A percentile compares a stretch with the other conserved stretches of the same genome.
These are phyloP conservation scores for Ruellia speciosa DNA, from an alignment of 305 asterid species.

Conservation along the genomic window DNA sequence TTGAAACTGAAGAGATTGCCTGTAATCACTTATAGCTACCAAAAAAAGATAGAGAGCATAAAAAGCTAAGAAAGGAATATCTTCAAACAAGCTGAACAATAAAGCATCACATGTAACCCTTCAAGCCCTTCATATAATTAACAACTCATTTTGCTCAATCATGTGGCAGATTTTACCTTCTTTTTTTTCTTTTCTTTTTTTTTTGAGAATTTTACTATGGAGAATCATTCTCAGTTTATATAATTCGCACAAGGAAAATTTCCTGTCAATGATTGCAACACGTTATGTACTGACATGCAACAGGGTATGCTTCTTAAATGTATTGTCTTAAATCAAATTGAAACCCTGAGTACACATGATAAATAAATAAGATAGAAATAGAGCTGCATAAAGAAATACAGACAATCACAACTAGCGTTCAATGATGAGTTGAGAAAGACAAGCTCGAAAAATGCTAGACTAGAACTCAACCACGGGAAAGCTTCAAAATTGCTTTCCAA, in stretches of 20 bases:
- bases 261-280: background rate
- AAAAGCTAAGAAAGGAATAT: background rate
- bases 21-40: conserved; percentile 85
- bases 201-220: background rate
- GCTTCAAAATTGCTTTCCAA: background rate
- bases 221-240: background rate
- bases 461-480: background rate
- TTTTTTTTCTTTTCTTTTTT: too few relatives aligned
- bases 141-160: background rate
- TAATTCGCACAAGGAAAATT: background rate
- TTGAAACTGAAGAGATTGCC: conserved; percentile 92
- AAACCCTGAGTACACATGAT: conserved; percentile 8
- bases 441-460: too few relatives aligned
- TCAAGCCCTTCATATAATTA: background rate
- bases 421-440: too few relatives aligned
- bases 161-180: background rate
- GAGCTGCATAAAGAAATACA: conserved; percentile 11
- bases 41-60: background rate
- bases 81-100: background rate
- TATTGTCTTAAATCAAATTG: conserved; percentile 1
- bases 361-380: conserved; percentile 10
- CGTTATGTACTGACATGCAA: background rate
- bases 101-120: background rate
- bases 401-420: background rate
- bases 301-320: background rate